A percentile compares a stretch with the other conserved stretches of the same genome.
phyloP scores from a whole-genome alignment of 225 moss, liverwort and hornwort genomes.

The Neckera pumila region DNA sequence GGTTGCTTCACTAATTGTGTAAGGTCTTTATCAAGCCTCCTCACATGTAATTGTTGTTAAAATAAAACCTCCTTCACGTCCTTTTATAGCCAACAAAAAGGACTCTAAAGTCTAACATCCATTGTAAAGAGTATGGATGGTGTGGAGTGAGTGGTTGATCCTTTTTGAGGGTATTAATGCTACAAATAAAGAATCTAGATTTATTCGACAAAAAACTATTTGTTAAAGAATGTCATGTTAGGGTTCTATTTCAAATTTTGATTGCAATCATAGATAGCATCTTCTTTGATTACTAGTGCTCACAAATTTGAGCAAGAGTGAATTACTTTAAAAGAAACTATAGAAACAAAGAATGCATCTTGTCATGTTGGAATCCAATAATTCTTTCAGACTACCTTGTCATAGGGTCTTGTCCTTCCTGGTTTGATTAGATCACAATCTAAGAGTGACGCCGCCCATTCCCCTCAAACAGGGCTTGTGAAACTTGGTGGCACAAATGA shows the following conservation, averaged over 20 bases:
- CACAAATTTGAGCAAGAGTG: no score
- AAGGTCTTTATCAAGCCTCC: no score
- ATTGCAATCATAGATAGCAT: background rate
- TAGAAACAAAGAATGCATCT: background rate
- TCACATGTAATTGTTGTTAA: background rate
- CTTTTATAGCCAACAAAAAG: background rate
- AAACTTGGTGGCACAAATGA: no score
- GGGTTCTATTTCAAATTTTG: no score
- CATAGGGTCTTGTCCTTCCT: no score
- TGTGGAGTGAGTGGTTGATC: no score
- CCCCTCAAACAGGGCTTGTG: no score
- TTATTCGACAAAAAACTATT: background rate
- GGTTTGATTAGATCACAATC: background rate
- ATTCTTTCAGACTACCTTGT: background rate
- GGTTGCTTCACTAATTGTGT: background rate
- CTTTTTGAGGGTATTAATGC: background rate
- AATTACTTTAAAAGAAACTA: background rate
- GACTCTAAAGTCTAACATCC: no score
- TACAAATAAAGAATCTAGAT: no score
- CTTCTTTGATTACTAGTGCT: background rate
- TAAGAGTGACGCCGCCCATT: no score
- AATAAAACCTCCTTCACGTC: background rate
- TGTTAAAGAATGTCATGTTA: background rate
- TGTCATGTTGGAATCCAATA: accelerated
- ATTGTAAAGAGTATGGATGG: background rate